Base-by-base conservation (phyloP, 306 rosid genomes). In the Cicer yamashitae region DNA sequence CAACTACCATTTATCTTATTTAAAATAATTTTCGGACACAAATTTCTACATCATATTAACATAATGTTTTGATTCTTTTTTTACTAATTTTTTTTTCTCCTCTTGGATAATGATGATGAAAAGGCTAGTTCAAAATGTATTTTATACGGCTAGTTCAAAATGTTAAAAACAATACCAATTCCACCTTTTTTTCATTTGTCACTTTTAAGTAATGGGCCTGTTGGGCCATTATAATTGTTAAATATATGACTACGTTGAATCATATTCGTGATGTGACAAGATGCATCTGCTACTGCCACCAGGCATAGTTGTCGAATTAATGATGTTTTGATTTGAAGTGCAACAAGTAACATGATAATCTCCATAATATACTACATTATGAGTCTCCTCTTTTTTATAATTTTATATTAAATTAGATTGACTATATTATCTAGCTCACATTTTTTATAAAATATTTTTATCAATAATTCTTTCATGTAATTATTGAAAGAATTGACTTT, bases 291-390 rank as follows among this genome's bases (percentile, higher is more conserved):
- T 40, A 47, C 38, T 65, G 70, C 59, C 60, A 47, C 45, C 45
- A 47, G 13, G 20, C 20, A 25, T 20, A 25, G 12, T 30, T 9
- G n/a, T 11, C 9, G 40, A 40, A 20, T 20, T 7, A 10, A 67
- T 45, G 20, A 46, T 12, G 52, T 67, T 25, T 13, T 34, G 51
- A 30, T 48, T 47, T 68, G 22, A 7, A 13, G 3, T 48, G 73
- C 41, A 22, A 6, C 45, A 25, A 48, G 40, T 50, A 69, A 30
- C 60, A 68, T 13, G 30, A 69, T 17, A 50, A 6, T 9, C 48
- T 50, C 61, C 30, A 30, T 37, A 70, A 37, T 8, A 69, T 30
- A 50, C 40, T 30, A n/a, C 61, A 51, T 52, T 70, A 70, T 48
- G 41, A 20, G 18, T 18, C 34, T 67, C 37, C 0, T 20, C 40